These are phyloP conservation scores for Plenodomus tracheiphilus DNA, from an alignment of 2,329 filamentous ascomycete species.

Conservation along the genomic window DNA sequence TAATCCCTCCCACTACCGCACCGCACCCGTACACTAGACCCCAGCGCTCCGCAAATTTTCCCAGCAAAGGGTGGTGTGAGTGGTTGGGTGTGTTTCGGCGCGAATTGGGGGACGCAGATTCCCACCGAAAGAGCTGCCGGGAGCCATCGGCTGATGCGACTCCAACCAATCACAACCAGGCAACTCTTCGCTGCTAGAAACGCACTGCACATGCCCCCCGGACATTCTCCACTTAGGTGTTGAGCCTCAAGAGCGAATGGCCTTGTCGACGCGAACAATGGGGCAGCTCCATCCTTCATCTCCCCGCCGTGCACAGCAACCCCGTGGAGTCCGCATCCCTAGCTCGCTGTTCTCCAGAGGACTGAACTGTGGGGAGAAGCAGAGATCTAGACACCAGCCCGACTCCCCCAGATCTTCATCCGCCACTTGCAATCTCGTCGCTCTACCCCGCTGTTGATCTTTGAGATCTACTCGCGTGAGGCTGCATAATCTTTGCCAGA, in stretches of 20 bases:
- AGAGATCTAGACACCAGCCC: no score
- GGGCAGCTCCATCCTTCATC: slow-evolving; percentile 5
- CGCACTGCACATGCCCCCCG: slow-evolving; percentile 10
- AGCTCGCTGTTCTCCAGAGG: neutral
- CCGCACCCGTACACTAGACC: slow-evolving; percentile 15
- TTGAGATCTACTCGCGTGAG: slow-evolving; percentile 4
- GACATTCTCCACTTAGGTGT: slow-evolving; percentile 22
- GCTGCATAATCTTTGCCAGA: slow-evolving; percentile 3
- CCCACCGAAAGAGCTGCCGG: slow-evolving; percentile 22
- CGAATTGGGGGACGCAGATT: slow-evolving; percentile 8
- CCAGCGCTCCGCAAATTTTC: slow-evolving; percentile 24
- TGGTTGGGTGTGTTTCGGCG: slow-evolving; percentile 15
- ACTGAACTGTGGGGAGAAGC: neutral
- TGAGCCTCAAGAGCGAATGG: slow-evolving; percentile 31
- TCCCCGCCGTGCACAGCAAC: slow-evolving; percentile 17
- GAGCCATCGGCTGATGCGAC: slow-evolving; percentile 14
- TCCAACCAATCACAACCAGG: slow-evolving; percentile 20
- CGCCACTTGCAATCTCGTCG: neutral
- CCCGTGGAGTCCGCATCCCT: slow-evolving; percentile 21
- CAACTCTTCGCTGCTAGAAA: neutral
- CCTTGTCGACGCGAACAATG: slow-evolving; percentile 6
- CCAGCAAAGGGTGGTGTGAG: slow-evolving; percentile 6
- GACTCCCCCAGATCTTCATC: neutral
- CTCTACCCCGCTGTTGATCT: slow-evolving; percentile 7
- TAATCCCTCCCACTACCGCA: slow-evolving; percentile 17